These are phyloP conservation scores for Beauveria asiatica DNA, from an alignment of 2,329 filamentous ascomycete genomes.

Conservation along the genomic window DNA sequence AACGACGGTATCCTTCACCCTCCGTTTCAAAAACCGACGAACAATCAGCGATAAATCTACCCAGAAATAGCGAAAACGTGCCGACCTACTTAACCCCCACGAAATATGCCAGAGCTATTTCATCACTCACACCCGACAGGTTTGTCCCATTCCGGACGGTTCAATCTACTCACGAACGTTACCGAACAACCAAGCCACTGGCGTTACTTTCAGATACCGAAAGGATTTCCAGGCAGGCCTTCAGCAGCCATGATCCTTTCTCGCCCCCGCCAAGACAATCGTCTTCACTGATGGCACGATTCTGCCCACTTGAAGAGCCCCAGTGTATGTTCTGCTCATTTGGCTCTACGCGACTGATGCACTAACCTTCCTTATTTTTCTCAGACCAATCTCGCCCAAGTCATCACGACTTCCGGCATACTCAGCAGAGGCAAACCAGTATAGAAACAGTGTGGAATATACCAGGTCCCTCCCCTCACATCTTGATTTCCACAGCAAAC, in stretches of 20 bases:
- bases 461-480: conserved; percentile 56
- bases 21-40: background rate
- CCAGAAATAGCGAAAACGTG: background rate
- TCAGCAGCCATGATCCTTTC: conserved; percentile 34
- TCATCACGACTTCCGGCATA: background rate
- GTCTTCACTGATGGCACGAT: background rate
- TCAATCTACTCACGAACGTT: conserved; percentile 32
- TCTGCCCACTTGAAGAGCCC: background rate
- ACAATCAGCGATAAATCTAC: background rate
- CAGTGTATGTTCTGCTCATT: background rate
- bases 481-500: conserved; percentile 27
- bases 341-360: background rate
- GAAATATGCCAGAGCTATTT: conserved; percentile 2
- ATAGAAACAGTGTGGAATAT: conserved; percentile 68
- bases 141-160: conserved; percentile 40
- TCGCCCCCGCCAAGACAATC: conserved; percentile 16
- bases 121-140: conserved; percentile 32
- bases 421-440: conserved; percentile 44
- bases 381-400: background rate
- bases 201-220: conserved; percentile 36
- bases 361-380: background rate
- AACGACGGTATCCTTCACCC: background rate
- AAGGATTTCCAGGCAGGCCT: conserved; percentile 34
- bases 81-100: background rate
- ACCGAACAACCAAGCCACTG: conserved; percentile 35